phyloP scores from a whole-genome alignment of 306 rosid species.

The Vicia faba region DNA sequence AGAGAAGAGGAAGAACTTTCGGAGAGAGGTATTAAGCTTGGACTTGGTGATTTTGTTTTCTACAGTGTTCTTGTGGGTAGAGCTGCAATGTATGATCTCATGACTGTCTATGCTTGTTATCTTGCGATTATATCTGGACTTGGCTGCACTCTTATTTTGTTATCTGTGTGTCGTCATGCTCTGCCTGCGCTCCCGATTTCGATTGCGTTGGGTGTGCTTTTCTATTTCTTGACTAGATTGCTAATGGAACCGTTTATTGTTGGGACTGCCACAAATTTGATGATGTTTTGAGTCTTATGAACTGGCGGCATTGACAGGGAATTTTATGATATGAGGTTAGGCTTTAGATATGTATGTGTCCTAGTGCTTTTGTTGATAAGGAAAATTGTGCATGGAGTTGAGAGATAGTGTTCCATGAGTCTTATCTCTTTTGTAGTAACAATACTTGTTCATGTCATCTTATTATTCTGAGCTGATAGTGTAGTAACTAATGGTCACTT shows the following conservation, averaged over 20 bases:
- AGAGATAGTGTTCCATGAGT: constrained; percentile 21
- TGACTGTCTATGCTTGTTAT: constrained; percentile 96
- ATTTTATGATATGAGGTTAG: constrained; percentile 31
- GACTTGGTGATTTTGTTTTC: constrained; percentile 93
- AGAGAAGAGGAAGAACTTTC: constrained; percentile 46
- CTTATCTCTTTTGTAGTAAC: constrained; percentile 35
- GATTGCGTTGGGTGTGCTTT: constrained; percentile 73
- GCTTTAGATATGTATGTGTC: constrained; percentile 34
- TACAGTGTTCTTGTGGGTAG: constrained; percentile 96
- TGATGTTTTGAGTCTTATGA: constrained; percentile 69
- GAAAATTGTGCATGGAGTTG: constrained; percentile 36
- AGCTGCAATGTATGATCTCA: constrained; percentile 97
- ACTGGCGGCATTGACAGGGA: constrained; percentile 4
- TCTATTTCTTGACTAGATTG: constrained; percentile 87
- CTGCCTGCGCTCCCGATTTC: constrained; percentile 94
- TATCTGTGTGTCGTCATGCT: constrained; percentile 75
- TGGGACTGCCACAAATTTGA: constrained; percentile 81
- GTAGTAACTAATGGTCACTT: constrained; percentile 35
- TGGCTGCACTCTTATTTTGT: constrained; percentile 84
- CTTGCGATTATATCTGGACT: constrained; percentile 92
- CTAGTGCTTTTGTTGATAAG: constrained; percentile 36
- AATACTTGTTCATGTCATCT: constrained; percentile 20
- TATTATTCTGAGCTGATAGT: constrained; percentile 30
- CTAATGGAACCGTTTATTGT: constrained; percentile 92
- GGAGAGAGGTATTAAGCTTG: constrained; percentile 80